Base-by-base conservation (phyloP, 352 stramenopile species). In the Pythium diclinum region DNA sequence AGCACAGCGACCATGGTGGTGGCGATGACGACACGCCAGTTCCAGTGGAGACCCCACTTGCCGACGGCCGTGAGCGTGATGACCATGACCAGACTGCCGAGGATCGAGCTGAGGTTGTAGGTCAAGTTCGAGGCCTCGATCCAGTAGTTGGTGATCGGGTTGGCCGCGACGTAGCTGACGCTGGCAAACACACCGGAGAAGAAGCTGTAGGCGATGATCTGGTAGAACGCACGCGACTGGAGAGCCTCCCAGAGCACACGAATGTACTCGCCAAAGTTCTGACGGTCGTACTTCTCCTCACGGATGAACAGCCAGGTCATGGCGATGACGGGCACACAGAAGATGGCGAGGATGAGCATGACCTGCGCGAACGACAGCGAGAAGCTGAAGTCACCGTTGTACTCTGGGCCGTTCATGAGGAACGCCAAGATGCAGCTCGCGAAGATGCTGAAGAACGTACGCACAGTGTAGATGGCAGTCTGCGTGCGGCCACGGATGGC, bases 241-340 rank as follows among this genome's bases (percentile, higher is more conserved):
- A 82, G 34, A 2, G 72, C 46, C 19, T 72, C 56, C 65, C 69
- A 84, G 4, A 81, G 53, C 36, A 61, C 44, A n/a, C 25, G 32
- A 19, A 73, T 70, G 64, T 83, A 80, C 38, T 63, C 40, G 32
- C 48, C 33, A 49, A 80, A 75, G 28, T 71, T 61, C 16, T 62
- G 53, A 11, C 48, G 56, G 7, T 49, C 63, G 38, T 65, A 58
- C 61, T 76, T 75, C 36, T 67, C 34, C 28, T 83, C 75, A 1
- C 74, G 14, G 23, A 81, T 42, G 55, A 78, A 74, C 38, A 78
- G 69, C 54, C 61, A 79, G 14, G 66, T 75, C 19, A 76, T 44
- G 5, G 49, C 57, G 23, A 78, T 49, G 11, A 75, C 59, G 0
- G 68, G 68, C 42, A 75, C 36, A 48, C 56, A 68, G 68, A 69